Evolutionary conservation across 2,329 filamentous ascomycete species (phyloP).

Genomic region (Penicillium aurantiogriseum): DNA sequence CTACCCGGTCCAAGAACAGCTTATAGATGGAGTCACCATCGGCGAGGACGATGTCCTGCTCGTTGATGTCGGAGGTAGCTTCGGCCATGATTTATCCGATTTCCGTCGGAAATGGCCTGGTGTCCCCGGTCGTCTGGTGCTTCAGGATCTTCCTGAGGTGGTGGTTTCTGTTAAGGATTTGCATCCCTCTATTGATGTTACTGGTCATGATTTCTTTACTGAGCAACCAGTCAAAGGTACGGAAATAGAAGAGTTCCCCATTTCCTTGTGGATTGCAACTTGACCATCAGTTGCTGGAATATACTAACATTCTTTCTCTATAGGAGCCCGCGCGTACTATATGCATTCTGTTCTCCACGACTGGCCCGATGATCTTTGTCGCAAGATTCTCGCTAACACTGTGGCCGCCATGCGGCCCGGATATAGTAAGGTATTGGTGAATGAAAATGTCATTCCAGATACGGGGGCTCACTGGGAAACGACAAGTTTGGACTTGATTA

Average conservation of each 20-base stretch:
- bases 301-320: constrained; percentile 4
- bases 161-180: constrained; percentile 21
- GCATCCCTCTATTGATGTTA: not conserved
- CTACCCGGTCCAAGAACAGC: constrained; percentile 23
- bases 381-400: constrained; percentile 32
- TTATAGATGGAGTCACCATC: constrained; percentile 11
- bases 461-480: constrained; percentile 31
- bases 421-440: constrained; percentile 46
- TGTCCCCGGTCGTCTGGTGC: constrained; percentile 43
- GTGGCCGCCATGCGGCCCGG: constrained; percentile 37
- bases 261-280: not conserved
- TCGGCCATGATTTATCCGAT: constrained; percentile 41
- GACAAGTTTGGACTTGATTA: constrained; percentile 41
- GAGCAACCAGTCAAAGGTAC: constrained; percentile 47
- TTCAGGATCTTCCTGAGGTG: constrained; percentile 50
- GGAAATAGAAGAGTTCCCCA: not conserved
- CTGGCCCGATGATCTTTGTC: constrained; percentile 34
- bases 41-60: constrained; percentile 25
- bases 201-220: constrained; percentile 46
- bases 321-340: constrained; percentile 40
- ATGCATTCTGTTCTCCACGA: constrained; percentile 38
- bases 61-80: constrained; percentile 47
- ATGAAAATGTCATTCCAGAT: constrained; percentile 44
- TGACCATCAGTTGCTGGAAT: not conserved
- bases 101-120: constrained; percentile 39